These are phyloP conservation scores for Ceratocystis lukuohia DNA, from an alignment of 2,329 filamentous ascomycete species.

Conservation along the genomic window DNA sequence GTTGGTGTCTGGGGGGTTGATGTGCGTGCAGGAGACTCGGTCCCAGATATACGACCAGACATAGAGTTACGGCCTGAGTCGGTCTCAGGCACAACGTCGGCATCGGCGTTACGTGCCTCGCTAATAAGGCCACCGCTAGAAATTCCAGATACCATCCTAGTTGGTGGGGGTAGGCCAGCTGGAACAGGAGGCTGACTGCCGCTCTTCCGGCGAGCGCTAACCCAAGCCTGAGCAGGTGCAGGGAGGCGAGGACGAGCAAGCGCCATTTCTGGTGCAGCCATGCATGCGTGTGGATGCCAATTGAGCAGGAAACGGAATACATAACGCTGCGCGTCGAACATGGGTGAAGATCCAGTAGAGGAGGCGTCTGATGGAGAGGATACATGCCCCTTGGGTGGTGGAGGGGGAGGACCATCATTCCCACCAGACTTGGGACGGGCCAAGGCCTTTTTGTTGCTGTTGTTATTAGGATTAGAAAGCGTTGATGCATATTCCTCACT, in stretches of 20 bases:
- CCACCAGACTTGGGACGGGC: not conserved
- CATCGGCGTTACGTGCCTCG: slow-evolving; percentile 38
- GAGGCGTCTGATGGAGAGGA: slow-evolving; percentile 36
- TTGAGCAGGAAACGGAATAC: slow-evolving; percentile 65
- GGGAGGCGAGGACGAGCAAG: slow-evolving; percentile 57
- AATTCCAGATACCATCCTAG: slow-evolving; percentile 36
- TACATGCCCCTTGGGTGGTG: slow-evolving; percentile 25
- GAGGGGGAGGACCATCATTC: slow-evolving; percentile 25
- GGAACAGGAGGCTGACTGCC: slow-evolving; percentile 29
- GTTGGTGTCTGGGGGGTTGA: slow-evolving; percentile 8
- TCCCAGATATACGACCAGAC: not conserved
- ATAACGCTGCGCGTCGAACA: slow-evolving; percentile 44
- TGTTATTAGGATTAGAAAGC: slow-evolving; percentile 23
- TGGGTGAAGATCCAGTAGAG: slow-evolving; percentile 42
- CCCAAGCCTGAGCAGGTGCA: slow-evolving; percentile 51
- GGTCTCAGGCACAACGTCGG: slow-evolving; percentile 27
- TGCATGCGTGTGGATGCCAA: slow-evolving; percentile 34
- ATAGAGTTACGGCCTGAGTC: slow-evolving; percentile 21
- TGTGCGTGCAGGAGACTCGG: slow-evolving; percentile 4
- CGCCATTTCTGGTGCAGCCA: slow-evolving; percentile 34
- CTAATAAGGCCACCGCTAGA: slow-evolving; percentile 35
- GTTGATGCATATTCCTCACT: slow-evolving; percentile 22
- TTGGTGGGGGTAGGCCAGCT: slow-evolving; percentile 31
- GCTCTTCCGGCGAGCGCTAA: slow-evolving; percentile 33
- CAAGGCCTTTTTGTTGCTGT: not conserved